Evolutionary conservation across 163 green algal species (phyloP), one percentile per base, ranked within the genome.

Genomic region (Chlorella variabilis): DNA sequence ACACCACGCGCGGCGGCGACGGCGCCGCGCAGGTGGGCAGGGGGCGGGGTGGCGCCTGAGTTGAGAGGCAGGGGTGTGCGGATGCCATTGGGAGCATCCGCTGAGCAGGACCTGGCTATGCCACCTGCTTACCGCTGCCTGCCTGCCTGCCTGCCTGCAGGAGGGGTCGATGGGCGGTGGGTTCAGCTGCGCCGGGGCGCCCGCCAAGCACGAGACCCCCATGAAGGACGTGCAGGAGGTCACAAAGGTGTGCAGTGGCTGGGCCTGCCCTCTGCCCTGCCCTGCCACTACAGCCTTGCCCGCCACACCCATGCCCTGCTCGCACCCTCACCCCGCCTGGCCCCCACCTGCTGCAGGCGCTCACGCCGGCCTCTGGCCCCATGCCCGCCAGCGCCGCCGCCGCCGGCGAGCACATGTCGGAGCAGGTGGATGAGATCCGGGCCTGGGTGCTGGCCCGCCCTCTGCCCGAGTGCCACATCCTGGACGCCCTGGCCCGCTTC

Each of bases 401-500:
- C 45, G 15, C 18, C 54, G 23, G 54, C 27, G 7, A 38, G 59
- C 41, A 3, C 27, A 41, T 27, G 39, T 23, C 25, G 31, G 18
- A 23, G 31, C 41, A 65, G 33, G 45, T 82, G 33, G 48, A 34
- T 9, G 33, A 36, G 34, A 31, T 82, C 33, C 34, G 6, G 11
- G 15, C 33, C 63, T 82, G 65, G 63, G 7, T 68, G 9, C 11
- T 45, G 18, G 34, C 8, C 3, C 76, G 76, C 45, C 34, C 75
- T 11, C 33, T 21, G n/a, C 39, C 42, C 7, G 25, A 68, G 54
- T 25, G 51, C 23, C 71, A 78, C 36, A 27, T 70, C 17, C 39
- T 70, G 1, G 56, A 70, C 29, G 39, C 36, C 15, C 38, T 71
- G 73, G 76, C 63, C 63, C 65, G 49, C 76, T 82, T 82, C n/a